Base-by-base conservation (phyloP, 495 filamentous ascomycete species). In the Penicillium coffeae region DNA sequence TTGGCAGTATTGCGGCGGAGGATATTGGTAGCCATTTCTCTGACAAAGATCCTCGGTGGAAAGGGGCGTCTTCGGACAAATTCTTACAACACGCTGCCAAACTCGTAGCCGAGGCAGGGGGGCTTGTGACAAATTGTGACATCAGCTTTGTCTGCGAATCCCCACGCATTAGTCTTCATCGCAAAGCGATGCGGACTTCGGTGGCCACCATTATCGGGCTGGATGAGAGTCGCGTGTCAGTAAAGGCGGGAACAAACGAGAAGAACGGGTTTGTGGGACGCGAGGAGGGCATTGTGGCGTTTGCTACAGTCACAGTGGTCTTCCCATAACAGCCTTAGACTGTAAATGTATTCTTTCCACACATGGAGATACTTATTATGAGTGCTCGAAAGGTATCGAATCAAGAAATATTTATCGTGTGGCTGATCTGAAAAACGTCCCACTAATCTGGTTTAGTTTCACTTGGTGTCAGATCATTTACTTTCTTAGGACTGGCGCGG, bases 231-330 rank as follows among this genome's bases (percentile, higher is more conserved):
- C 38, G 47, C 3, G 30, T 50, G 3, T 50, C 47, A 22, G 47
- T 50, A 20, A 50, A 50, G 37, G 47, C 47, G 32, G 47, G 47
- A 8, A 50, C 47, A 25, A 50, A 50, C 32, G 47, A 50, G 47
- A 50, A 22, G 21, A 50, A 36, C 35, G 47, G 47, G n/a, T 50
- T 43, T 43, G 47, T 50, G 38, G 47, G 47, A 37, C 47, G 47
- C 27, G 47, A 50, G 37, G 47, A 50, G 39, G 47, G 47, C 3
- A 50, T 50, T 25, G 38, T 50, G 39, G 47, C 47, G 7, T 42
- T 50, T 21, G 47, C 47, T 15, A 50, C 47, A 12, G 47, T 32
- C 27, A 50, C 47, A 1, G 47, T 21, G 32, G 47, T 50, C 36
- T 50, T 50, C 22, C 30, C 39, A 2, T 15, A 16, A 19, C 3